Base-by-base conservation (phyloP, 2,329 filamentous ascomycete species). In the Xylaria hypoxylon region DNA sequence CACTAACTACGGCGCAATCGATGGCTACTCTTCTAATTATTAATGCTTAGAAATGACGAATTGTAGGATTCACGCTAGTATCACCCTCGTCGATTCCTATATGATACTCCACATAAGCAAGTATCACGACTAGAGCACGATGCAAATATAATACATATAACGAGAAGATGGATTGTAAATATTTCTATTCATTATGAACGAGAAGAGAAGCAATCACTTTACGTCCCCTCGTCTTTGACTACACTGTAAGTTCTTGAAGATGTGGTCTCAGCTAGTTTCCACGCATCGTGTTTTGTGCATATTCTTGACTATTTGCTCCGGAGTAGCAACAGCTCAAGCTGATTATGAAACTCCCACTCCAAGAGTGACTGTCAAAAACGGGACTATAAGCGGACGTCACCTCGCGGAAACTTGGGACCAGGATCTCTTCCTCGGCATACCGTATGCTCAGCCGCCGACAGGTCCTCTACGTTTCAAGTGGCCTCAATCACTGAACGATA, bases 401-500 rank as follows among this genome's bases (percentile, higher is more conserved):
- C 65, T 80, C 7, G 40, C 72, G 0, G 65, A 59, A 42, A 6
- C 51, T 2, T 81, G 77, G 77, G 69, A 78, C 40, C 79, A 82
- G 55, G 79, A 81, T 52, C 76, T 70, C 19, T 82, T 82, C 59
- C 71, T 82, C 2, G 80, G 80, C 5, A 78, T 80, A 3, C 78
- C 79, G 0, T 80, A 76, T 44, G 80, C 80, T 5, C 76, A 80
- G 52, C 76, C 79, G 5, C 79, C 79, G 0, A 61, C 75, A 3
- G 79, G 77, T 0, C 59, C 74, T 2, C 69, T 81, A 2, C 75
- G 80, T 1, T 82, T 78, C 62, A 74, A 75, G 13, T 76, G 75
- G 75, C 79, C 80, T 0, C 72, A 76, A 52, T 75, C 77, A 24
- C 61, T 81, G 24, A 79, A 81, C 59, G 66, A 75, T 5, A 77